Conservation (phyloP, 805 yeast genomes). For the Pichia paraexigua region DNA sequence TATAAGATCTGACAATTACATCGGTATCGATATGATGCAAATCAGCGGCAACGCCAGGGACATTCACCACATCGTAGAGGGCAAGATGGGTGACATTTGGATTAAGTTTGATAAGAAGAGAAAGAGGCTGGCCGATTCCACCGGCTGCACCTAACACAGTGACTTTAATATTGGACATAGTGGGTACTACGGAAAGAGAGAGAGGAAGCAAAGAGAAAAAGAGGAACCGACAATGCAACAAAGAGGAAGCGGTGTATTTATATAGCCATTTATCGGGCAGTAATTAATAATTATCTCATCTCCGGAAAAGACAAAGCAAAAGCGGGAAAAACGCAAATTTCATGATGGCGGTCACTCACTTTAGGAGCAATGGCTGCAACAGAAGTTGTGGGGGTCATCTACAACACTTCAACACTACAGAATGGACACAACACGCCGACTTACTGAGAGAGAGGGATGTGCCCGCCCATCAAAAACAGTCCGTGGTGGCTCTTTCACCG, state of each 20-base stretch:
- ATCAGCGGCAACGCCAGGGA: conserved; percentile 50
- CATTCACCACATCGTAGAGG: conserved; percentile 47
- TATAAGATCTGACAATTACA: conserved; percentile 34
- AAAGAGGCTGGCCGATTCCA: conserved; percentile 53
- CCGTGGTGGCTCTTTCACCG: background rate
- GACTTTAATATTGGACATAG: conserved; percentile 32
- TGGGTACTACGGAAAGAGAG: background rate
- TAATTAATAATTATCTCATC: too few relatives aligned
- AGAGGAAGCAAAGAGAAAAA: background rate
- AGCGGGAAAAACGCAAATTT: too few relatives aligned
- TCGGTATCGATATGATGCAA: conserved; percentile 46
- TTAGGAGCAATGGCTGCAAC: too few relatives aligned
- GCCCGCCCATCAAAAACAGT: conserved; percentile 5
- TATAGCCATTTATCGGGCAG: too few relatives aligned
- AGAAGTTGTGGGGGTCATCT: too few relatives aligned
- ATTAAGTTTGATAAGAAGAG: conserved; percentile 42
- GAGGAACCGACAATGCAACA: background rate
- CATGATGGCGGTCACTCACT: too few relatives aligned
- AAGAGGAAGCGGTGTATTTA: background rate
- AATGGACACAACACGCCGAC: too few relatives aligned
- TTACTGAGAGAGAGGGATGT: too few relatives aligned
- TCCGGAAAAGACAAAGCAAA: too few relatives aligned
- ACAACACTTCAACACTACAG: too few relatives aligned
- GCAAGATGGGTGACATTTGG: conserved; percentile 37
- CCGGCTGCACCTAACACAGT: conserved; percentile 90